phyloP scores from a whole-genome alignment of 192 early-diverging fungal species.

The Coemansia sp. region DNA sequence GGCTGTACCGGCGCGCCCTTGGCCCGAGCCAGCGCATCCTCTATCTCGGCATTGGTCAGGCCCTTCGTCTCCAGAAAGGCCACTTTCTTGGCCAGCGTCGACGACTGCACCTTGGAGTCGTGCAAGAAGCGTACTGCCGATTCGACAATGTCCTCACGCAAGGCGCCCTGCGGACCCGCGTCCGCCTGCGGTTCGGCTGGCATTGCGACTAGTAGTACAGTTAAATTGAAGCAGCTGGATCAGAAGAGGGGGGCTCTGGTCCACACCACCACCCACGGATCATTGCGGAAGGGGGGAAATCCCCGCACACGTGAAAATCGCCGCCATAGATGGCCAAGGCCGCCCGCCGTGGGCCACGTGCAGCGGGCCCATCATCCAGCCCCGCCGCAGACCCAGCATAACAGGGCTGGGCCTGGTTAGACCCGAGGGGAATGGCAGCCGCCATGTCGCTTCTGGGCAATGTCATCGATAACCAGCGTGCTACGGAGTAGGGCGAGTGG shows the following conservation, averaged over 20 bases:
- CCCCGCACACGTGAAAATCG: not conserved
- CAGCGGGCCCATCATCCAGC: too few relatives aligned
- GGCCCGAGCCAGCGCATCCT: conserved; percentile 70
- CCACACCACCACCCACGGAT: too few relatives aligned
- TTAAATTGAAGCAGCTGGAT: not conserved
- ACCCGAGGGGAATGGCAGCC: too few relatives aligned
- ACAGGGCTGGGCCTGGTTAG: too few relatives aligned
- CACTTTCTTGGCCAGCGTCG: conserved; percentile 83
- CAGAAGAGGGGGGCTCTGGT: too few relatives aligned
- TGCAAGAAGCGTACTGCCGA: conserved; percentile 87
- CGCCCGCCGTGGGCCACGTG: too few relatives aligned
- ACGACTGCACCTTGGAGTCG: conserved; percentile 86
- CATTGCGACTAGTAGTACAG: too few relatives aligned
- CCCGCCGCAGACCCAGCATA: too few relatives aligned
- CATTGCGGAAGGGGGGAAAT: too few relatives aligned
- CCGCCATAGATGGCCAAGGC: not conserved
- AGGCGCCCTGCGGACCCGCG: conserved; percentile 6
- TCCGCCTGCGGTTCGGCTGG: conserved; percentile 8
- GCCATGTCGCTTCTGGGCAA: not conserved
- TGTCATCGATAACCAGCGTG: conserved; percentile 7
- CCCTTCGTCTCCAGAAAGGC: conserved; percentile 98
- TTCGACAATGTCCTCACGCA: conserved; percentile 67
- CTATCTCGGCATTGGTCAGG: conserved; percentile 84
- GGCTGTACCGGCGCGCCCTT: conserved; percentile 36
- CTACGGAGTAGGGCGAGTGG: conserved; percentile 20